Percentiles rank a stretch among this genome's conserved stretches.
These are phyloP conservation scores for Yarrowia yakushimensis DNA, from an alignment of 805 yeast species.

Conservation along the genomic window DNA sequence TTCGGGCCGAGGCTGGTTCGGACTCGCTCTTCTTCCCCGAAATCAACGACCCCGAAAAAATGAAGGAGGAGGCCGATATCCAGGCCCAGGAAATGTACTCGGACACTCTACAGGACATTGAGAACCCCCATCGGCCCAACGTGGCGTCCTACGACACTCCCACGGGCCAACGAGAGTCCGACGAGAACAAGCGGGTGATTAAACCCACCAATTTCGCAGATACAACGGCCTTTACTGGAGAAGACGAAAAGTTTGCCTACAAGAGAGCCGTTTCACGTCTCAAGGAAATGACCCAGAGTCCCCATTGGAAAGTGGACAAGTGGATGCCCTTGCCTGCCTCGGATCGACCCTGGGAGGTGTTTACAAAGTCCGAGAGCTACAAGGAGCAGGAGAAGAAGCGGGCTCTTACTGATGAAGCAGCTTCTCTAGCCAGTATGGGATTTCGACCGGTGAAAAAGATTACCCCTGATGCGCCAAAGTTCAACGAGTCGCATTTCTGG, in stretches of 20 bases:
- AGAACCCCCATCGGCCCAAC: conserved; percentile 67
- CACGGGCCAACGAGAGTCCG: conserved; percentile 8
- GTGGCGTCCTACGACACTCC: conserved; percentile 48
- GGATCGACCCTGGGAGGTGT: conserved; percentile 58
- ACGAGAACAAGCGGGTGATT: background rate
- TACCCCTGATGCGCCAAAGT: conserved; percentile 40
- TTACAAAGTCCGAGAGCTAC: conserved; percentile 27
- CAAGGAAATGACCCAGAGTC: conserved; percentile 52
- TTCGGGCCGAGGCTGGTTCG: conserved; percentile 49
- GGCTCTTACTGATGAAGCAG: background rate
- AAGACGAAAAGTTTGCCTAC: conserved; percentile 71
- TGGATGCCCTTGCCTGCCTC: conserved; percentile 55
- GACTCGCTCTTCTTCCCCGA: conserved; percentile 65
- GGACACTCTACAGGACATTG: conserved; percentile 55
- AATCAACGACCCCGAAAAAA: conserved; percentile 27
- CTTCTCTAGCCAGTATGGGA: conserved; percentile 16
- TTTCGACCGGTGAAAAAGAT: conserved; percentile 1
- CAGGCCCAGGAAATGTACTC: conserved; percentile 65
- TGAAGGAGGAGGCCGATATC: conserved; percentile 39
- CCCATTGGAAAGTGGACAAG: conserved; percentile 48
- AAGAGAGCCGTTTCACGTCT: conserved; percentile 67
- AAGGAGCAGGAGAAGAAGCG: conserved; percentile 10
- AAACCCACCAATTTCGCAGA: conserved; percentile 34
- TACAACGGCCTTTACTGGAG: conserved; percentile 61
- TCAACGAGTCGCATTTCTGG: conserved; percentile 57